Percentiles rank a stretch among this genome's conserved stretches.
These are phyloP conservation scores for Pseudozyma tsukubaensis DNA, from an alignment of 1,284 basidiomycete species.

Conservation along the genomic window DNA sequence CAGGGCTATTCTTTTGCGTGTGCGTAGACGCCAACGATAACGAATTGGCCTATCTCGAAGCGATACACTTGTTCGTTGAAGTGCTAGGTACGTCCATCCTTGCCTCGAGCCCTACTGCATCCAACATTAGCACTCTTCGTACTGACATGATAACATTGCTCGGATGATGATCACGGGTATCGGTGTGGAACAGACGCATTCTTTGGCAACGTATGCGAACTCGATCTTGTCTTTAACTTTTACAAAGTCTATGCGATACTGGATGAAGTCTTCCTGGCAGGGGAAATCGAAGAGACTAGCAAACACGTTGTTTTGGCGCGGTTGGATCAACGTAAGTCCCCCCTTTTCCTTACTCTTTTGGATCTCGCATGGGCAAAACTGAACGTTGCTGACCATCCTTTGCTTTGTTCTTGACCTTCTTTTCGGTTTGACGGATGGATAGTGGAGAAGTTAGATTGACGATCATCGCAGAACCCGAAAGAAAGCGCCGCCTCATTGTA, in stretches of 20 bases:
- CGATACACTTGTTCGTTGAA: constrained; percentile 97
- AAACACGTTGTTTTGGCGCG: constrained; percentile 92
- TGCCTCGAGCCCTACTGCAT: no score
- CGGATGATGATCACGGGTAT: background rate
- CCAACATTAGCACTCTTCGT: no score
- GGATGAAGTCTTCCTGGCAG: constrained; percentile 98
- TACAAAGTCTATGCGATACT: constrained; percentile 98
- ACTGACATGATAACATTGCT: background rate
- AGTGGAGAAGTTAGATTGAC: constrained; percentile 49
- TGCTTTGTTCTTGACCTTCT: background rate
- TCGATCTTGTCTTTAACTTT: constrained; percentile 97
- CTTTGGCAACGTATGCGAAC: constrained; percentile 97
- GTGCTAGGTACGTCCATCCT: constrained; percentile 81
- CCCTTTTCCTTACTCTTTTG: no score
- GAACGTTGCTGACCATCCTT: background rate
- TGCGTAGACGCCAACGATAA: constrained; percentile 99
- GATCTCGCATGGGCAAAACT: no score
- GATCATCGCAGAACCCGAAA: background rate
- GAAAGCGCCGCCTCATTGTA: constrained; percentile 9
- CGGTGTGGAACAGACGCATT: constrained; percentile 79
- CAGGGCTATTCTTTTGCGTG: constrained; percentile 85
- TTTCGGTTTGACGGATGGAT: background rate
- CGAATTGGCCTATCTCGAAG: constrained; percentile 94
- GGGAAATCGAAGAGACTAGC: constrained; percentile 97
- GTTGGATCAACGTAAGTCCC: constrained; percentile 73